Conservation (phyloP, 1,284 basidiomycete genomes). For the Sanghuangporus weigelae region DNA sequence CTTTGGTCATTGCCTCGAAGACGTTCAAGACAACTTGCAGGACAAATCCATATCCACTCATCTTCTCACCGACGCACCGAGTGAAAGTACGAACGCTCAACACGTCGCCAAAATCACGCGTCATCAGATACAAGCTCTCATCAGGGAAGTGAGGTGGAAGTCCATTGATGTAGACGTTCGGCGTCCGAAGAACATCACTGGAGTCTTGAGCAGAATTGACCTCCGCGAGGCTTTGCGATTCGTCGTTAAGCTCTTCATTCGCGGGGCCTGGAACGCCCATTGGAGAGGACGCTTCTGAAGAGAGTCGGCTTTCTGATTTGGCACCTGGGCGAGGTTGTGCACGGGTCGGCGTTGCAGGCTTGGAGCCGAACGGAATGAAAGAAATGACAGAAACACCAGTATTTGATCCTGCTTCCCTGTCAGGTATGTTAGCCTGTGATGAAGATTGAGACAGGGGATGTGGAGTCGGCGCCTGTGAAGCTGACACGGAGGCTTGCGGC, state of each 20-base stretch:
- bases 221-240: not conserved
- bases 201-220: not conserved
- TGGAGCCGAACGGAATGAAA: not conserved
- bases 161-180: conserved; percentile 49
- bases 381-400: not conserved
- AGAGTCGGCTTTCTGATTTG: not conserved
- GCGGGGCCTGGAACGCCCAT: no score
- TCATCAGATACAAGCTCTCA: conserved; percentile 34
- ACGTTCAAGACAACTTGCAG: conserved; percentile 21
- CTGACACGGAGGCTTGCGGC: not conserved
- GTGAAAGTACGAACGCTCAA: conserved; percentile 29
- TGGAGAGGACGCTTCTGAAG: not conserved
- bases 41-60: conserved; percentile 30
- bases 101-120: conserved; percentile 25
- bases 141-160: conserved; percentile 44
- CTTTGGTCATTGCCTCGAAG: not conserved
- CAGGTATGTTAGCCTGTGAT: not conserved
- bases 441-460: not conserved
- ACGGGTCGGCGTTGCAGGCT: not conserved
- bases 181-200: conserved; percentile 17
- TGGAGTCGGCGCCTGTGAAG: conserved; percentile 6
- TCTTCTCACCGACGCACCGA: conserved; percentile 25
- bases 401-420: not conserved
- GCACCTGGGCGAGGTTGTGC: not conserved
- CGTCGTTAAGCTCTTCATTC: not conserved